Evolutionary conservation across 352 stramenopile species (phyloP), one percentile per base, ranked within the genome.

Genomic region (Phytopythium litorale): DNA sequence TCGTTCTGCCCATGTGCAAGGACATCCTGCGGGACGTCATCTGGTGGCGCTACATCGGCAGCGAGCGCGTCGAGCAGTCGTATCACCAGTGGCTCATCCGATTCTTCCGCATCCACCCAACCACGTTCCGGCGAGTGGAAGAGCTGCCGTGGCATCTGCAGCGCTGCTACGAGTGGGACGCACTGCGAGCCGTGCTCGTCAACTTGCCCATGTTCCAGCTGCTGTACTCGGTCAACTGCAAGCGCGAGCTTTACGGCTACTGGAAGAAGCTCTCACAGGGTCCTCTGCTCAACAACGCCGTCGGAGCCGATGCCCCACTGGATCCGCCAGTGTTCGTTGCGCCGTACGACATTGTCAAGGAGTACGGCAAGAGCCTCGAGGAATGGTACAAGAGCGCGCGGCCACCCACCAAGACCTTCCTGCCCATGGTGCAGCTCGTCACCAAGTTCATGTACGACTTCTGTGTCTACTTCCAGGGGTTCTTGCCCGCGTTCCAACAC

Each of bases 141-240:
- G 94, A 98, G 67, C 65, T 98, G 1, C 93, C 92, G 16, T 98
- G 93, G 92, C 94, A 98, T 59, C 75, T 98, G 19, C 89, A 93
- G 55, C 88, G 92, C 16, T 98, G 91, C 55, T 89, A 87, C 54
- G 84, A 90, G 28, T 97, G 89, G 89, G 75, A 87, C 46, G 69
- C 84, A 2, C 76, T 98, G 50, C 91, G 91, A 28, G 84, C 88
- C 53, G 79, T 94, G 18, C 70, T 98, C 19, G 87, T 96, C 13
- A 91, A 97, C 60, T 59, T 98, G 15, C 75, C 84, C 16, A 97
- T 94, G 67, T 97, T 98, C 66, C 88, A 98, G 70, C 75, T 97
- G 38, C 79, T 97, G 61, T 97, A 94, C 72, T 95, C 89, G 8
- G 83, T 78, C 15, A 91, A 96, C 52, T 89, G 96, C 66, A 96